phyloP scores from a whole-genome alignment of 2,329 filamentous ascomycete species.

The Bipolaris sorokiniana region DNA sequence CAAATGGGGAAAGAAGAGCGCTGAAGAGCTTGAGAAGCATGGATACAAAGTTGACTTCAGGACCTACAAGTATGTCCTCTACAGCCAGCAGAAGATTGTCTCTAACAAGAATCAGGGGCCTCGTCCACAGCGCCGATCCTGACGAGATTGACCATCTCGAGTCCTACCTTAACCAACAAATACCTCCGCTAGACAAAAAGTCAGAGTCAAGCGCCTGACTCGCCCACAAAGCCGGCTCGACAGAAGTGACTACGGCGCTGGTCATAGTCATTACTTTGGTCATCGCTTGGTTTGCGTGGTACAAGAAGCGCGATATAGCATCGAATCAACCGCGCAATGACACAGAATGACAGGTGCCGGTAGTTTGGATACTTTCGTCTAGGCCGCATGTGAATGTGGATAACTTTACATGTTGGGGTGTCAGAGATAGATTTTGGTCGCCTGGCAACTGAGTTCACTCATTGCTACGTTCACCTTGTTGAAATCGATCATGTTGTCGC shows the following conservation, averaged over 20 bases:
- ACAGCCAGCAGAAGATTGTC: background rate
- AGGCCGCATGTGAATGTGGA: background rate
- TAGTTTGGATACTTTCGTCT: background rate
- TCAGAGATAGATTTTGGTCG: background rate
- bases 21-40: conserved; percentile 68
- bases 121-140: conserved; percentile 77
- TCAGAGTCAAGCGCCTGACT: conserved; percentile 44
- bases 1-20: conserved; percentile 71
- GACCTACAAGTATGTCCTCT: conserved; percentile 68
- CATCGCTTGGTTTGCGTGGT: conserved; percentile 37
- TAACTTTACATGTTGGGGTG: background rate
- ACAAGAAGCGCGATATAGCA: conserved; percentile 22
- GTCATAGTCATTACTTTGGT: conserved; percentile 32
- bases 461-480: background rate
- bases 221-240: conserved; percentile 10
- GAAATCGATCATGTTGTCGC: background rate
- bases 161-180: conserved; percentile 60
- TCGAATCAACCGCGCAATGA: background rate
- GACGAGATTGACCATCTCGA: conserved; percentile 85
- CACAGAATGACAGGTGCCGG: background rate
- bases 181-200: conserved; percentile 56
- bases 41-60: conserved; percentile 78
- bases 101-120: conserved; percentile 56
- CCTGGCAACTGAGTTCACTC: background rate
- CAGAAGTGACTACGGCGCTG: conserved; percentile 28